Evolutionary conservation across 192 early-diverging fungal genomes (phyloP).

Genomic region (Ramicandelaber brevisporus): DNA sequence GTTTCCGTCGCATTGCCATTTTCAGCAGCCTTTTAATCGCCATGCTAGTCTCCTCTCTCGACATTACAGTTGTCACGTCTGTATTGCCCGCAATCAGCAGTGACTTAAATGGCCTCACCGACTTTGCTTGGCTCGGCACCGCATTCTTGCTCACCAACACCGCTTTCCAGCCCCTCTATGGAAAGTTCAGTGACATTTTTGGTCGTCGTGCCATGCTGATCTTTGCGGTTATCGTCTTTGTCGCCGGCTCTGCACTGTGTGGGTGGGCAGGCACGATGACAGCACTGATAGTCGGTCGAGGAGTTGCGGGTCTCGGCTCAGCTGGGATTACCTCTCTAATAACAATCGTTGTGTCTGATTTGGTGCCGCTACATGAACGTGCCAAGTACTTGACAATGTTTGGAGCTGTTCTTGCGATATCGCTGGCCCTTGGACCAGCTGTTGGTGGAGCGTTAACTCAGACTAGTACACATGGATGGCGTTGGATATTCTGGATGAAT

Average conservation of each 20-base stretch:
- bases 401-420: conserved; percentile 23
- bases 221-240: conserved; percentile 11
- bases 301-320: conserved; percentile 42
- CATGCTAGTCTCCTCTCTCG: conserved; percentile 41
- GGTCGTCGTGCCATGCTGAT: conserved; percentile 12
- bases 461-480: conserved; percentile 21
- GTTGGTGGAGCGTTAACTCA: conserved; percentile 48
- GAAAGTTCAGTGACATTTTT: conserved; percentile 51
- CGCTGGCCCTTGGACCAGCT: conserved; percentile 38
- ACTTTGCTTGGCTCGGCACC: conserved; percentile 60
- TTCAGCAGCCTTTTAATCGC: no score
- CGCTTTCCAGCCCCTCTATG: conserved; percentile 52
- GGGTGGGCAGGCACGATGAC: conserved; percentile 10
- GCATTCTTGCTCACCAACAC: conserved; percentile 41
- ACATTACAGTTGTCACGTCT: conserved; percentile 64
- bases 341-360: conserved; percentile 44
- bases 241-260: conserved; percentile 13
- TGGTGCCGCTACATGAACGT: conserved; percentile 36
- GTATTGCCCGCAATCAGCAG: conserved; percentile 40
- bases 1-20: no score
- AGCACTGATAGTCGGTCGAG: conserved; percentile 37
- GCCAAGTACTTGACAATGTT: conserved; percentile 40
- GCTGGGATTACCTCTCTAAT: conserved; percentile 28
- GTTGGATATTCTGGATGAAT: conserved; percentile 57
- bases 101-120: conserved; percentile 33